Base-by-base conservation (phyloP, 768 basidiomycete genomes). In the Galerina marginata region DNA sequence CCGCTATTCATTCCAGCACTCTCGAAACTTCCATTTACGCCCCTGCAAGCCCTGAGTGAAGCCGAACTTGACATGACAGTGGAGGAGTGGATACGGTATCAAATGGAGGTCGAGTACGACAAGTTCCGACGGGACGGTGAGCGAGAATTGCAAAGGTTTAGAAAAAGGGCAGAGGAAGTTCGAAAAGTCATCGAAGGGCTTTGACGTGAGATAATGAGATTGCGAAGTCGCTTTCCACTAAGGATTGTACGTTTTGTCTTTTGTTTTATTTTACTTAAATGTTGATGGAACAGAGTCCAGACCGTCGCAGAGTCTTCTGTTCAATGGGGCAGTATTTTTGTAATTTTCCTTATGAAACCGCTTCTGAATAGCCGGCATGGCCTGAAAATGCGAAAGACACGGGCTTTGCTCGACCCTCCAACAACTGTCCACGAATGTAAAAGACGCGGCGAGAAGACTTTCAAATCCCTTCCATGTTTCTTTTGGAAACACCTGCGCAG, bases 31-130 rank as follows among this genome's bases (percentile, higher is more conserved):
- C 82, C 82, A 2, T 82, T 82, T 58, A 72, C 73, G n/a, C 75
- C 78, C 6, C 50, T 81, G 29, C 72, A 74, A 20, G 70, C 70
- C 23, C 76, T 92, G 42, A 85, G 81, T 6, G 89, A 89, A 46
- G 84, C 84, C 16, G 90, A 95, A 70, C 78, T 88, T 60, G 75
- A 80, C 16, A 89, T 95, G 90, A 90, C 92, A 0, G 81, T 95
- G 49, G 93, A 95, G 67, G 86, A 95, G 67, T 91, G 91, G 85
- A 87, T 94, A 59, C 80, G 88, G 56, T 83, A 86, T 64, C 92
- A 94, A 74, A 90, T 92, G 71, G 81, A 81, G 63, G 72, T 84
- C 47, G 83, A 92, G 72, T 86, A 84, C 64, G 86, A 88, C 63
- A 84, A 80, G 58, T 78, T 81, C 56, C 73, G 73, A 50, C 67